Evolutionary conservation across 495 filamentous ascomycete species (phyloP).

Genomic region (Daldinia grandis): DNA sequence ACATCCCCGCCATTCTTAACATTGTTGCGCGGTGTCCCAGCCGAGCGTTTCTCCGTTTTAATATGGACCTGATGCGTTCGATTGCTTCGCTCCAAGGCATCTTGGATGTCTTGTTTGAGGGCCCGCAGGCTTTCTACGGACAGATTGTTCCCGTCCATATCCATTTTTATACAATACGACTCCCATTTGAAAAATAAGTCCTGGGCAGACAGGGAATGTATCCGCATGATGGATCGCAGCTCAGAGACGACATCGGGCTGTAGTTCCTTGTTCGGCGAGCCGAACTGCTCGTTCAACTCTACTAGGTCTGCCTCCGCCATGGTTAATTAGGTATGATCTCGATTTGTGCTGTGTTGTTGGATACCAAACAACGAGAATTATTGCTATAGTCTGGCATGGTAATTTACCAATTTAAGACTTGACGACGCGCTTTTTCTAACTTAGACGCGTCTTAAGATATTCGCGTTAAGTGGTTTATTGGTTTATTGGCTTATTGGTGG

Average conservation of each 20-base stretch:
- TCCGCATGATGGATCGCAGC: constrained; percentile 81
- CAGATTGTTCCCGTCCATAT: constrained; percentile 72
- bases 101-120: constrained; percentile 88
- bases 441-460: not conserved
- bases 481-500: constrained; percentile 17
- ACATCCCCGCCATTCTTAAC: constrained; percentile 68
- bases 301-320: constrained; percentile 62
- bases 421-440: not conserved
- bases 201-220: constrained; percentile 77
- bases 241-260: constrained; percentile 78
- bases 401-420: not conserved
- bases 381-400: not conserved
- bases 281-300: constrained; percentile 77
- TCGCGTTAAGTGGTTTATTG: not conserved
- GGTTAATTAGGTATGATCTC: constrained; percentile 11
- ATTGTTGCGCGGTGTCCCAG: constrained; percentile 70
- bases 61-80: constrained; percentile 57
- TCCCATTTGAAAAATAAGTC: constrained; percentile 99
- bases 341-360: not conserved
- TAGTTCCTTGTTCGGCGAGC: constrained; percentile 58
- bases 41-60: constrained; percentile 68
- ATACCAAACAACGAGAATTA: not conserved
- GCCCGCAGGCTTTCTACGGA: constrained; percentile 71
- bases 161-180: constrained; percentile 93
- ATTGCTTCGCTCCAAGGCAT: constrained; percentile 75